Evolutionary conservation across 257 asterid genomes (phyloP), one percentile per base, ranked within the genome.

Genomic region (Orobanche coerulescens): DNA sequence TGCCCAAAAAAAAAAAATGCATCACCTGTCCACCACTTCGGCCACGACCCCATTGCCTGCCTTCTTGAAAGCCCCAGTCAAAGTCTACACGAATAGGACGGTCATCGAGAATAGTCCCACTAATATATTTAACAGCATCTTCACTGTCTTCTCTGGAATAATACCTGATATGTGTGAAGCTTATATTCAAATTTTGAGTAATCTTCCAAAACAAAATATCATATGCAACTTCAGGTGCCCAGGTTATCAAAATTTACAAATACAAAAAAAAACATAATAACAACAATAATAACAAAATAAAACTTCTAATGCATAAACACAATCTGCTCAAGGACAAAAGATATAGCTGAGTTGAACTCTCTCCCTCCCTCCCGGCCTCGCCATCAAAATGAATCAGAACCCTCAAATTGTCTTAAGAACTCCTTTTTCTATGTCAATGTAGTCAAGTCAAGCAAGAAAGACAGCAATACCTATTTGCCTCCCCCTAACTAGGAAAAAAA

Each of bases 1-100:
- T 56, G 64, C 10, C 4, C 13, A 37, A 37, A 42, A 58, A 11
- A 58, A 65, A 23, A 2, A 50, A 46, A 64, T 25, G 61, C 50
- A 64, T 77, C 72, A 88, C 98, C 88, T 93, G 98, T 30, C 97
- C 98, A 67, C 98, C 98, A 69, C 98, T 89, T 79, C 82, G 76
- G 31, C 98, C 98, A 66, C 98, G 96, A 14, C 97, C 98, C 98
- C 97, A 93, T 69, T 93, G 98, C 66, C 98, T 75, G 55, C 98
- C 97, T 73, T 93, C 98, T 74, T 81, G 90, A 62, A 89, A 93
- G 30, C 98, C 98, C 98, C 98, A 93, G 73, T 93, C 98, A 72
- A 88, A 93, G 82, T 93, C 98, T 15, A 86, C 98, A 59, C 98
- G 98, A 64, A 93, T 93, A 28, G 97, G 98, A 50, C 98, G 97